Percentiles rank a stretch among this genome's conserved stretches.
Conservation (phyloP, 1,284 basidiomycete species). For the Schizopora paradoxa region DNA sequence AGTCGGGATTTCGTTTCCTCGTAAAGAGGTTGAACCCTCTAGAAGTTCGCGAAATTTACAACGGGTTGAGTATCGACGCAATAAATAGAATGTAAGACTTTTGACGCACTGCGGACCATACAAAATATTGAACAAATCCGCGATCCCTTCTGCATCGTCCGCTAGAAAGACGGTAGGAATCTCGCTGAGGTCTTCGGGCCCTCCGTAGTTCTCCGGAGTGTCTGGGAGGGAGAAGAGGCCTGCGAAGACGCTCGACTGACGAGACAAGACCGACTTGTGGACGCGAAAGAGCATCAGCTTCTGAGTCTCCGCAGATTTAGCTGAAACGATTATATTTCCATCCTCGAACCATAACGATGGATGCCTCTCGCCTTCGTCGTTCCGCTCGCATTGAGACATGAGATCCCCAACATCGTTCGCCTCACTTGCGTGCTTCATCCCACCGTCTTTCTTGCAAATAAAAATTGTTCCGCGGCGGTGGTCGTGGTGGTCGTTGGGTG, state of each 20-base stretch:
- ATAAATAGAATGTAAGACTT: no score
- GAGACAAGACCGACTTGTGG: background rate
- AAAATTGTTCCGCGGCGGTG: no score
- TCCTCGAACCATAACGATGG: background rate
- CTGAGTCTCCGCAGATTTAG: background rate
- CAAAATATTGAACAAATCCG: background rate
- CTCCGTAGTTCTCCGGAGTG: no score
- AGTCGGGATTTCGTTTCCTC: background rate
- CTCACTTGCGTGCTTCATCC: no score
- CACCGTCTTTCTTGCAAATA: no score
- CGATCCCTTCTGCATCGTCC: background rate
- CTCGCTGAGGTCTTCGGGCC: background rate
- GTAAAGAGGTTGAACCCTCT: background rate
- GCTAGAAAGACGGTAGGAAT: background rate
- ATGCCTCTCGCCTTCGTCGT: no score
- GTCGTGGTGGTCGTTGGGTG: no score
- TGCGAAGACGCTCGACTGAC: background rate
- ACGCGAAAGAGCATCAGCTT: background rate
- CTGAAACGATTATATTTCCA: background rate
- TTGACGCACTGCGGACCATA: conserved; percentile 2
- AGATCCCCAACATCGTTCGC: no score
- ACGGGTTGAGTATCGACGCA: no score
- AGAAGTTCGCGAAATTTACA: no score
- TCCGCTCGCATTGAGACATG: no score
- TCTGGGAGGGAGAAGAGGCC: conserved; percentile 1